Percentiles rank a stretch among this genome's conserved stretches.
These are phyloP conservation scores for Carex kokanica DNA, from an alignment of 176 grass and related monocot species.

Conservation along the genomic window DNA sequence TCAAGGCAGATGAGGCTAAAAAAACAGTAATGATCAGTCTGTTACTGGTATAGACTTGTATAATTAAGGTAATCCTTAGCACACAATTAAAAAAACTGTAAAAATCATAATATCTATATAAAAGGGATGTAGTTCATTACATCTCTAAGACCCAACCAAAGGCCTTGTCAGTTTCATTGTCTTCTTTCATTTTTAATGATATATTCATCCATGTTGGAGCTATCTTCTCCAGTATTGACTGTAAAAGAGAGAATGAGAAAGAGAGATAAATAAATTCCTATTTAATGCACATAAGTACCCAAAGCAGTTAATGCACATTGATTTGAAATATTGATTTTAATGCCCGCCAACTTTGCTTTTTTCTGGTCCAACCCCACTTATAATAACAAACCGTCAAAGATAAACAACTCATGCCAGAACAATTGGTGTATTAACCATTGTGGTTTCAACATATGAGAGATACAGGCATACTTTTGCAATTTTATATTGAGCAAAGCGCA, in stretches of 20 bases:
- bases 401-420: neutral
- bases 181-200: conserved; percentile 91
- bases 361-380: neutral
- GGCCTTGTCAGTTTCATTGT: conserved; percentile 77
- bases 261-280: neutral
- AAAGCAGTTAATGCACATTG: conserved; percentile 23
- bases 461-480: neutral
- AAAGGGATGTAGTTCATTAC: conserved; percentile 21
- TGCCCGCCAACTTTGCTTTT: neutral
- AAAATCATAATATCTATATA: neutral
- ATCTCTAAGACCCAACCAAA: conserved; percentile 99
- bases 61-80: neutral
- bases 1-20: neutral
- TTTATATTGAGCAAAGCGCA: neutral
- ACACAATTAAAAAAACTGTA: neutral
- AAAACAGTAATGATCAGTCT: neutral
- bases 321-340: neutral
- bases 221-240: conserved; percentile 71
- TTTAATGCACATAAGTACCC: conserved; percentile 7
- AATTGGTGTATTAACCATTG: neutral
- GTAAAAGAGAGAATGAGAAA: neutral
- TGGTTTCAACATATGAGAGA: neutral
- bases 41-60: neutral
- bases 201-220: conserved; percentile 99
- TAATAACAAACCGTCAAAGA: neutral